These are phyloP conservation scores for Hsuehochloa calcarea DNA, from an alignment of 176 grass and related monocot species.

Conservation along the genomic window DNA sequence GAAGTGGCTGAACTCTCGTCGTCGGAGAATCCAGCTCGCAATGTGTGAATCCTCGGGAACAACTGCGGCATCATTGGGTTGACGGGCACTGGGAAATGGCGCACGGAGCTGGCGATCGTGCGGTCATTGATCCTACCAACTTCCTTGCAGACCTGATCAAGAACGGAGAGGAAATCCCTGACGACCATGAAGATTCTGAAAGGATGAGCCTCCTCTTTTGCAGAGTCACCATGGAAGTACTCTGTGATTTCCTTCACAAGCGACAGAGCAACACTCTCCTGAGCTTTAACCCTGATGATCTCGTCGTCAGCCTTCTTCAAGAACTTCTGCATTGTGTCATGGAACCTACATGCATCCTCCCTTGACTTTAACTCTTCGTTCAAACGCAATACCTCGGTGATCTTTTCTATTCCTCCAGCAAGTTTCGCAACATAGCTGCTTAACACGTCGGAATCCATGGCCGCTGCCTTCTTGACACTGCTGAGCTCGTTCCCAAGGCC, in stretches of 20 bases:
- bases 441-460: slow-evolving; percentile 91
- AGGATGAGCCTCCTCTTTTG: slow-evolving; percentile 88
- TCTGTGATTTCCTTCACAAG: slow-evolving; percentile 94
- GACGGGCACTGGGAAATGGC: slow-evolving; percentile 81
- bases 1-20: slow-evolving; percentile 71
- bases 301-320: slow-evolving; percentile 72
- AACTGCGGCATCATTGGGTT: slow-evolving; percentile 80
- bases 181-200: slow-evolving; percentile 99
- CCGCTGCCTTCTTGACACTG: slow-evolving; percentile 88
- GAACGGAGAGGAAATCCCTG: slow-evolving; percentile 76
- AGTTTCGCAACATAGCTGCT: slow-evolving; percentile 88
- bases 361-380: slow-evolving; percentile 42
- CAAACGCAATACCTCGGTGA: slow-evolving; percentile 70
- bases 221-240: slow-evolving; percentile 89
- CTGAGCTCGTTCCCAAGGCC: slow-evolving; percentile 70
- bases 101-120: slow-evolving; percentile 60
- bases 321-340: slow-evolving; percentile 73
- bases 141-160: slow-evolving; percentile 92
- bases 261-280: slow-evolving; percentile 85
- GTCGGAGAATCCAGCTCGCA: slow-evolving; percentile 73
- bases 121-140: slow-evolving; percentile 70
- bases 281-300: slow-evolving; percentile 79
- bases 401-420: slow-evolving; percentile 78
- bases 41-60: slow-evolving; percentile 64
- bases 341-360: slow-evolving; percentile 55